These are phyloP conservation scores for Inosperma sp. DNA, from an alignment of 768 basidiomycete genomes.

Conservation along the genomic window DNA sequence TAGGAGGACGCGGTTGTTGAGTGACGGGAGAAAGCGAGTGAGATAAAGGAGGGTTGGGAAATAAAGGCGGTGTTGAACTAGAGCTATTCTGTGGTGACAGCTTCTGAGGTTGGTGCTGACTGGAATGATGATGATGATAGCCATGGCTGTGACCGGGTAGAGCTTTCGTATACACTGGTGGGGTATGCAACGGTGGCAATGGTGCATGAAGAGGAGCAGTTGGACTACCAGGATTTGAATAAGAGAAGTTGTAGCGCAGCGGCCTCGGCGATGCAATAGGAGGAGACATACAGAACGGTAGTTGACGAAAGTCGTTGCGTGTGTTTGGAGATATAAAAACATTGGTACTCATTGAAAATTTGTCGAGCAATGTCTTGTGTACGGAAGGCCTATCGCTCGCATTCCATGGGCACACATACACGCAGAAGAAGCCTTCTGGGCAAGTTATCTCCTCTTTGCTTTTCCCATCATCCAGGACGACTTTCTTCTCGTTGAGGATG, in stretches of 20 bases:
- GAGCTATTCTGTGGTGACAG: background rate
- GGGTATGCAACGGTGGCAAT: constrained; percentile 26
- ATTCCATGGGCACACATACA: constrained; percentile 69
- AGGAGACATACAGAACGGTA: constrained; percentile 22
- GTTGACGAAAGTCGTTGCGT: constrained; percentile 33
- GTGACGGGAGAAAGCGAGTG: background rate
- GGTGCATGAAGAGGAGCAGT: constrained; percentile 21
- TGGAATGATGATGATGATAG: constrained; percentile 14
- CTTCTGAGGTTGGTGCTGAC: constrained; percentile 16
- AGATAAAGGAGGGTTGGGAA: background rate
- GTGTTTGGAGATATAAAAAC: constrained; percentile 45
- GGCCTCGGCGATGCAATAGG: constrained; percentile 14
- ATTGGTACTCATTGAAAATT: constrained; percentile 72
- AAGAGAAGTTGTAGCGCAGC: constrained; percentile 23
- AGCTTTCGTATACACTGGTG: constrained; percentile 24
- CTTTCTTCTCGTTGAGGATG: constrained; percentile 47
- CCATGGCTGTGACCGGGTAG: constrained; percentile 21
- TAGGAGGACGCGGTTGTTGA: constrained; percentile 22
- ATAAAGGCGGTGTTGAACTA: background rate
- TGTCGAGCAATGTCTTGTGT: constrained; percentile 66
- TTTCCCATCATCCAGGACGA: constrained; percentile 38
- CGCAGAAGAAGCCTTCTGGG: constrained; percentile 66
- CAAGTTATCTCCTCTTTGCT: constrained; percentile 42
- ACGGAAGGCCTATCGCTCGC: constrained; percentile 61
- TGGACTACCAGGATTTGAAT: constrained; percentile 31